Conservation (phyloP, 2,329 filamentous ascomycete species). For the Colletotrichum acutatum region DNA sequence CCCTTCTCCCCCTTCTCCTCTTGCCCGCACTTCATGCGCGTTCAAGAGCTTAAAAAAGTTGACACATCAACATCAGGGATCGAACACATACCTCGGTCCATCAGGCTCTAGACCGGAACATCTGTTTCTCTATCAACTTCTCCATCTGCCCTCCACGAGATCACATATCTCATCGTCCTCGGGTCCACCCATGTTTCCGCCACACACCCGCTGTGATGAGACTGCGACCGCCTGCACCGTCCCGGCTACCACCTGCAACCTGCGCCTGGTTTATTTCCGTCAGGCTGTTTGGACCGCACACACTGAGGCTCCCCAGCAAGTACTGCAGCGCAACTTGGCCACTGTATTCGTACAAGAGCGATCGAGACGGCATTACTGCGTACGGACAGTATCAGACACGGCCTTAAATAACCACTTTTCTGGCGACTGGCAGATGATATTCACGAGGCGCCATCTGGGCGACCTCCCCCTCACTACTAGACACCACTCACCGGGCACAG, state of each 20-base stretch:
- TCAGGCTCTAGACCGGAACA: slow-evolving; percentile 23
- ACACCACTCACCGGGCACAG: background rate
- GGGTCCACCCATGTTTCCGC: slow-evolving; percentile 11
- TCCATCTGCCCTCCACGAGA: slow-evolving; percentile 5
- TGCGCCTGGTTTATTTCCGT: background rate
- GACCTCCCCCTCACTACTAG: background rate
- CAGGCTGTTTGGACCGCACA: background rate
- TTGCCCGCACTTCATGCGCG: slow-evolving; percentile 4
- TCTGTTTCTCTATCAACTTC: slow-evolving; percentile 17
- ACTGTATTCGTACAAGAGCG: background rate
- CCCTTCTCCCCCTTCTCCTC: background rate
- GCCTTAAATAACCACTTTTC: background rate
- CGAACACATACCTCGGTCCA: slow-evolving; percentile 16
- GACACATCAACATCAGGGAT: slow-evolving; percentile 16
- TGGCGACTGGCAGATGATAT: background rate
- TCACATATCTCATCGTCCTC: background rate
- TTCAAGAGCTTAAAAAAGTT: slow-evolving; percentile 10
- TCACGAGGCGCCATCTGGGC: slow-evolving; percentile 5
- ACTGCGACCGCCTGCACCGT: slow-evolving; percentile 3
- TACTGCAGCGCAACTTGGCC: background rate
- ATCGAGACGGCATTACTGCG: background rate
- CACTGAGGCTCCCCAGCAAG: background rate
- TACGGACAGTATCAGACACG: background rate
- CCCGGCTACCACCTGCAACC: slow-evolving; percentile 4
- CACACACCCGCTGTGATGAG: slow-evolving; percentile 9